phyloP scores from a whole-genome alignment of 2,329 filamentous ascomycete genomes.

The Penicillium psychrosexuale region DNA sequence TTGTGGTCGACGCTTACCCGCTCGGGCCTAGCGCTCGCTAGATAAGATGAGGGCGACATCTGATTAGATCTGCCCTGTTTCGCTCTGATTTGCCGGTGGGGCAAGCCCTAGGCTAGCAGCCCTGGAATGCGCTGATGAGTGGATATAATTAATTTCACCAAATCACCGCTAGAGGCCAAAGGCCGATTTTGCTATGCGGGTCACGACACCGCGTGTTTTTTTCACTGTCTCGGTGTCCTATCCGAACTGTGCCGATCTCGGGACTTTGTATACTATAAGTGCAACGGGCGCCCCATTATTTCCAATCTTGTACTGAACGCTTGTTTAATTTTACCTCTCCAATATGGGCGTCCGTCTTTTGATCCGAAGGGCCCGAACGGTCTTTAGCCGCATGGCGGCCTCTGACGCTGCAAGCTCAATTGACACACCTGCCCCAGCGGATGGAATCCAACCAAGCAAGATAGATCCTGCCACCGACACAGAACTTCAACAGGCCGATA shows the following conservation, averaged over 20 bases:
- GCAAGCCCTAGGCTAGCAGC: not conserved
- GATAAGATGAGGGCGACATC: slow-evolving; percentile 5
- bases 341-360: not conserved
- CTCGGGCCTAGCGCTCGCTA: not conserved
- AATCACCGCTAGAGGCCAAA: not conserved
- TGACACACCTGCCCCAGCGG: not conserved
- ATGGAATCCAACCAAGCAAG: not conserved
- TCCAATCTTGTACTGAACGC: no score
- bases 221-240: not conserved
- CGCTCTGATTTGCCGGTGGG: not conserved
- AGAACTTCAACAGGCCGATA: not conserved
- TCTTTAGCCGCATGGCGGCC: not conserved
- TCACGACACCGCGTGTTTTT: not conserved
- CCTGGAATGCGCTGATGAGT: not conserved
- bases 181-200: not conserved
- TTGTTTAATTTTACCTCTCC: not conserved
- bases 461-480: not conserved
- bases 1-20: not conserved
- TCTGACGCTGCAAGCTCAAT: not conserved
- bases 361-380: not conserved
- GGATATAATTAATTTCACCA: not conserved
- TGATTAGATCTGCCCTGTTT: slow-evolving; percentile 3
- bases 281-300: not conserved
- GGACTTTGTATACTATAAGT: not conserved
- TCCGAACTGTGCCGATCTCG: not conserved